Conservation (phyloP, 2,329 filamentous ascomycete species). For the Fusarium nurragi region DNA sequence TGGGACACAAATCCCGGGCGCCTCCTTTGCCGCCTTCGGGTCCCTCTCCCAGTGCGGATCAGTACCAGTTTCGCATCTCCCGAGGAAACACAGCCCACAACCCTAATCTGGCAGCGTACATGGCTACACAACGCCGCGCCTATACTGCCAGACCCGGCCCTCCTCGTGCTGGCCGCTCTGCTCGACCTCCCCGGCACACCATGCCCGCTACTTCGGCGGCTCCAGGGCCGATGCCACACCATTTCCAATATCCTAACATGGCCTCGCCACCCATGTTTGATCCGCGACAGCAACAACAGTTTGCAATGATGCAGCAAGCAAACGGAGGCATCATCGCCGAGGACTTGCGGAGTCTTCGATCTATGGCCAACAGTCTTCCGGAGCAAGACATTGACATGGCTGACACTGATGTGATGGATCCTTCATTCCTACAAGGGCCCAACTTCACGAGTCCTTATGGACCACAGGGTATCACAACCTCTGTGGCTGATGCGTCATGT, state of each 20-base stretch:
- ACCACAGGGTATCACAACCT: slow-evolving; percentile 34
- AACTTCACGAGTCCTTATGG: slow-evolving; percentile 38
- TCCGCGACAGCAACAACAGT: slow-evolving; percentile 45
- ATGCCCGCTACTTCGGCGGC: slow-evolving; percentile 29
- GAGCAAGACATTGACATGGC: slow-evolving; percentile 52
- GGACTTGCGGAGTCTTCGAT: slow-evolving; percentile 49
- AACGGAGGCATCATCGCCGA: slow-evolving; percentile 51
- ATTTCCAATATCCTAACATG: slow-evolving; percentile 39
- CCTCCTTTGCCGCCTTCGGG: slow-evolving; percentile 38
- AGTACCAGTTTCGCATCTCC: slow-evolving; percentile 52
- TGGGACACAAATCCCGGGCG: slow-evolving; percentile 47
- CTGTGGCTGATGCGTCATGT: slow-evolving; percentile 37
- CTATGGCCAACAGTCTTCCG: slow-evolving; percentile 45
- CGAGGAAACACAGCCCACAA: slow-evolving; percentile 48
- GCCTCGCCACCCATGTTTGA: slow-evolving; percentile 43
- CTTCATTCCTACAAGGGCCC: slow-evolving; percentile 37
- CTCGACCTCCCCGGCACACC: slow-evolving; percentile 42
- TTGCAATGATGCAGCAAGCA: slow-evolving; percentile 44
- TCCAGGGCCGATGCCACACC: slow-evolving; percentile 34
- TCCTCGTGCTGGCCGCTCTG: slow-evolving; percentile 46
- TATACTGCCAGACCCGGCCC: slow-evolving; percentile 45
- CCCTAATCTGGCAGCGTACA: slow-evolving; percentile 49
- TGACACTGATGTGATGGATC: slow-evolving; percentile 48
- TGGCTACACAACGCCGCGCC: slow-evolving; percentile 50
- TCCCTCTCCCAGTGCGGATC: slow-evolving; percentile 44